Evolutionary conservation across 2,329 filamentous ascomycete species (phyloP), one percentile per base, ranked within the genome.

Genomic region (Capronia americana): DNA sequence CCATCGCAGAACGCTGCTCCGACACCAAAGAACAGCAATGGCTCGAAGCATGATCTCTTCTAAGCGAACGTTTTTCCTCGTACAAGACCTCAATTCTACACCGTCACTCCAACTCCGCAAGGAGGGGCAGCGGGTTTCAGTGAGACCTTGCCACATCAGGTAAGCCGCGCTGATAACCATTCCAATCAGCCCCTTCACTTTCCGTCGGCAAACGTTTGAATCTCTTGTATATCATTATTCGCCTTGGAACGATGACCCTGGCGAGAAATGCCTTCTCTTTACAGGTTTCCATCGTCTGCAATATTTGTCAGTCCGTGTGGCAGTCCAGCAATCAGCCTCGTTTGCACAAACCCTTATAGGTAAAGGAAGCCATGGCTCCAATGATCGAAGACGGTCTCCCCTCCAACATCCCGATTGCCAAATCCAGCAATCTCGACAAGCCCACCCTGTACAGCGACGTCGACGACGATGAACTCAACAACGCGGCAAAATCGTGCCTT

Each of bases 391-490:
- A 71, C 41, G 65, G 72, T 12, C 53, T 65, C 24, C 44, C 24
- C 11, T 26, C 30, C 71, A 80, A 75, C 68, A 63, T 75, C 46
- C 77, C 73, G 60, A 76, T 79, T 34, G 72, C 79, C 69, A 77
- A 77, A 68, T 78, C 82, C 3, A 12, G 28, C n/a, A 38, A 61
- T 8, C 23, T 28, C 24, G 53, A 55, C 53, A 23, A 54, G 44
- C 62, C 61, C 26, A 54, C 51, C 11, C 68, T 74, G 82, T 30
- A 79, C 83, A 74, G 70, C 73, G 23, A 83, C 79, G 0, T 69
- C n/a, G 48, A 69, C 28, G 61, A 69, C 26, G 41, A 60, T 2
- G 53, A 66, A n/a, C 66, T 72, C 30, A 66, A 70, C 57, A 56
- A 51, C 4, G 34, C 63, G 79, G 83, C 14, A 76, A 82, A 0